Evolutionary conservation across 1,284 basidiomycete genomes (phyloP).

Genomic region (Entoloma clypeatum): DNA sequence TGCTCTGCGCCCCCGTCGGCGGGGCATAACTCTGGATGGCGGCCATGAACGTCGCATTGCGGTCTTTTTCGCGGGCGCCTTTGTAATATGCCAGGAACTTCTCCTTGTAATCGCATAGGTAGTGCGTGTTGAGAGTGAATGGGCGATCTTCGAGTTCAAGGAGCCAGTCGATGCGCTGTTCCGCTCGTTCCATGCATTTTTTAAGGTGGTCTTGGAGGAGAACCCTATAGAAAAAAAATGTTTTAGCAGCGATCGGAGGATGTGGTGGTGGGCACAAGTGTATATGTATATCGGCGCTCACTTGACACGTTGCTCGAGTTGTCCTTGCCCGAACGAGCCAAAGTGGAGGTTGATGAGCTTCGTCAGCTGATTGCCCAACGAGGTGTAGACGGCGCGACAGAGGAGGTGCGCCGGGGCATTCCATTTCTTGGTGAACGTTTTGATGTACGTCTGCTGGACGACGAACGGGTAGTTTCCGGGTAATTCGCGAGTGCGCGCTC

Average conservation of each 20-base stretch:
- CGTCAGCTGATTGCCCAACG: slow-evolving; percentile 39
- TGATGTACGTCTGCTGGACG: slow-evolving; percentile 51
- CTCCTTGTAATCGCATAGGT: slow-evolving; percentile 51
- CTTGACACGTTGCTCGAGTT: slow-evolving; percentile 50
- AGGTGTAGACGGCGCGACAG: slow-evolving; percentile 41
- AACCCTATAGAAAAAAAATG: slow-evolving; percentile 33
- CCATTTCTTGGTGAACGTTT: slow-evolving; percentile 47
- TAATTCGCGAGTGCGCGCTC: slow-evolving; percentile 64
- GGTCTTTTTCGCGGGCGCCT: slow-evolving; percentile 33
- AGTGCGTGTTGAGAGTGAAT: slow-evolving; percentile 56
- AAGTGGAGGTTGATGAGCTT: slow-evolving; percentile 47
- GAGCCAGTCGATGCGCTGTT: slow-evolving; percentile 46
- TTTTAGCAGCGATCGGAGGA: background rate
- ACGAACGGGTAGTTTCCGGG: slow-evolving; percentile 64
- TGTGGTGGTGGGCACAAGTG: too few species aligned
- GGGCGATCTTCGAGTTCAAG: slow-evolving; percentile 50
- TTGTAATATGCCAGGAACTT: slow-evolving; percentile 55
- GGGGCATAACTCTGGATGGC: slow-evolving; percentile 26
- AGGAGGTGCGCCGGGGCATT: slow-evolving; percentile 40
- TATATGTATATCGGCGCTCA: slow-evolving; percentile 30
- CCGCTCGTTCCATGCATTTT: slow-evolving; percentile 35
- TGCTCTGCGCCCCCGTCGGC: background rate
- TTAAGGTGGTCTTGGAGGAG: slow-evolving; percentile 48
- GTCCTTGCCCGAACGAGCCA: slow-evolving; percentile 46
- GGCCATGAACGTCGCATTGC: slow-evolving; percentile 26